Evolutionary conservation across 176 grass and related monocot genomes (phyloP), one percentile per base, ranked within the genome.

Genomic region (Carex myosuroides): DNA sequence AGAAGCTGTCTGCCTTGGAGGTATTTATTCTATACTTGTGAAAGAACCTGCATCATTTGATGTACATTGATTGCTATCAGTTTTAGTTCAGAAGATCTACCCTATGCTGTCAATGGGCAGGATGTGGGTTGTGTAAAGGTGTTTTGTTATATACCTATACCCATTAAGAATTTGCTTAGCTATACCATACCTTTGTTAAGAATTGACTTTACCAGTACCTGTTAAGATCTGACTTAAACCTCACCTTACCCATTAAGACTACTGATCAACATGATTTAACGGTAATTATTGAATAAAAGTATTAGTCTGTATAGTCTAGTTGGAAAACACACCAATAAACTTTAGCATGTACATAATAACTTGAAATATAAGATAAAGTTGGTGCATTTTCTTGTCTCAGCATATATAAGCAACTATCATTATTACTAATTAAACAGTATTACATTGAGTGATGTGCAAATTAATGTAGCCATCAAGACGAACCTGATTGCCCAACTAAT

Each of bases 1-100:
- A 90, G 84, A 93, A 90, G 14, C 71, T 95, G 75, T 91, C 91
- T 83, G 93, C 96, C 88, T 74, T 87, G 85, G 91, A 99, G 93
- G 96, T 99, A 95, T 4, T 29, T 82, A 3, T 44, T 32, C 35
- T 77, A 30, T 76, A 77, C 26, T 33, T 50, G 24, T 55, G 6
- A 56, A 71, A 77, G 50, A 13, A 77, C 1, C 8, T 56, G 50
- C 13, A 56, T 22, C 50, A 32, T 77, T 29, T 55, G 17, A 29
- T 33, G 46, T 10, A 1, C 26, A 12, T 16, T 55, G 20, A 18
- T 56, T 77, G 50, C 22, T 56, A 22, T 75, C 42, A 50, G 70
- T 26, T 75, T 53, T 3, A 26, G 44, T 29, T 52, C 21, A 4
- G 11, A 75, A 4, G 10, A 53, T 75, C 3, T 75, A 7, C 12